phyloP scores from a whole-genome alignment of 2,329 filamentous ascomycete species.

The Juglanconis oblonga region DNA sequence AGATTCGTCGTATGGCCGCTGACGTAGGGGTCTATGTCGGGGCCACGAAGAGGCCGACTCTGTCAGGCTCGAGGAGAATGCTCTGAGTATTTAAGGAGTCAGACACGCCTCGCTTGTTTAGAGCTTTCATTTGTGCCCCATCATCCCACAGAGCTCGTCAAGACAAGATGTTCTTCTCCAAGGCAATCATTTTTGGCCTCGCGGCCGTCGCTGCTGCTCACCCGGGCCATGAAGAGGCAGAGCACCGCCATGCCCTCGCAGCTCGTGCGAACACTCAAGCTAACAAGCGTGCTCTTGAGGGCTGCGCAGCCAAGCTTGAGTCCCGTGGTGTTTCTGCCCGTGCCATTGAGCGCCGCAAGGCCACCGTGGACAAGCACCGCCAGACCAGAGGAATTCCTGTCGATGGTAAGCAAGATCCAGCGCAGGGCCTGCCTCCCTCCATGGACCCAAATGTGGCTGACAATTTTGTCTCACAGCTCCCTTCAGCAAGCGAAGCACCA shows the following conservation, averaged over 20 bases:
- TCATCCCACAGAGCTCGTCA: too few species aligned
- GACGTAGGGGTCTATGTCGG: too few species aligned
- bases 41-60: too few species aligned
- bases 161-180: too few species aligned
- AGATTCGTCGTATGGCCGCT: too few species aligned
- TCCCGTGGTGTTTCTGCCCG: neutral
- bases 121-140: too few species aligned
- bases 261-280: neutral
- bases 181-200: neutral
- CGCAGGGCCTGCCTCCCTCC: neutral
- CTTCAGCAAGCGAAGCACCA: neutral
- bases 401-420: neutral
- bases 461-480: too few species aligned
- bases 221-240: conserved; percentile 1
- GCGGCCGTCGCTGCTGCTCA: neutral
- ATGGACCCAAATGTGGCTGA: too few species aligned
- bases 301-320: conserved; percentile 4
- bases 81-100: too few species aligned
- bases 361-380: neutral
- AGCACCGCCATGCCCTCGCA: neutral
- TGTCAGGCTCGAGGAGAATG: too few species aligned
- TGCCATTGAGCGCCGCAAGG: conserved; percentile 1
- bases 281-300: neutral
- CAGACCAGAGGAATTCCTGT: neutral
- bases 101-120: too few species aligned